These are phyloP conservation scores for Lupinus albus DNA, from an alignment of 306 rosid species.

Conservation along the genomic window DNA sequence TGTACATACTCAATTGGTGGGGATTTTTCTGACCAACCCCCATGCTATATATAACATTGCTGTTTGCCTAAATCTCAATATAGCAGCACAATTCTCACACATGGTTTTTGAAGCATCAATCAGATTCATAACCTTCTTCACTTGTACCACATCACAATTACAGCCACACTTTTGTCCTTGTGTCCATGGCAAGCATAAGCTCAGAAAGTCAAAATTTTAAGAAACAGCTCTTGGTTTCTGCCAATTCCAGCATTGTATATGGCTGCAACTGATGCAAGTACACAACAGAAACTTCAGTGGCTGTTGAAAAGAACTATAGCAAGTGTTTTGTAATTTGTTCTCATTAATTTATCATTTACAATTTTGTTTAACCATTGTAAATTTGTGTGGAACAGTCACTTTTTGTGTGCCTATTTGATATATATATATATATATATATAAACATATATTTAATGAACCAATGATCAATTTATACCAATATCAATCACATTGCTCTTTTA, in stretches of 20 bases:
- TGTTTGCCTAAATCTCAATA: slow-evolving; percentile 37
- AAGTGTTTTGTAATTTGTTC: slow-evolving; percentile 24
- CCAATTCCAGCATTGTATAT: slow-evolving; percentile 12
- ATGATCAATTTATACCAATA: no score
- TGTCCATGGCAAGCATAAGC: not conserved
- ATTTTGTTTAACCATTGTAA: slow-evolving; percentile 33
- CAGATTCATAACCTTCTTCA: slow-evolving; percentile 27
- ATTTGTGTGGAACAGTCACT: slow-evolving; percentile 37
- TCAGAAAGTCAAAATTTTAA: slow-evolving; percentile 11
- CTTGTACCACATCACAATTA: slow-evolving; percentile 17
- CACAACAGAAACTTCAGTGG: no score
- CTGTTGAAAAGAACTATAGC: slow-evolving; percentile 4
- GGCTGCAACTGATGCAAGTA: slow-evolving; percentile 32
- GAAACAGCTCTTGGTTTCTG: slow-evolving; percentile 21
- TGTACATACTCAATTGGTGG: slow-evolving; percentile 43
- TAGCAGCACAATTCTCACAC: slow-evolving; percentile 5
- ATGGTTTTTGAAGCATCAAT: slow-evolving; percentile 32
- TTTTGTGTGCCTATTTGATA: not conserved
- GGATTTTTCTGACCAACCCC: slow-evolving; percentile 45
- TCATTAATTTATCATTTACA: slow-evolving; percentile 24
- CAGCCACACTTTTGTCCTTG: slow-evolving; percentile 4
- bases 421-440: no score
- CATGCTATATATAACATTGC: slow-evolving; percentile 15
- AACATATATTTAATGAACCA: no score
- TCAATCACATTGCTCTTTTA: no score